Evolutionary conservation across 2,329 filamentous ascomycete genomes (phyloP).

Genomic region (Aspergillus uvarum): DNA sequence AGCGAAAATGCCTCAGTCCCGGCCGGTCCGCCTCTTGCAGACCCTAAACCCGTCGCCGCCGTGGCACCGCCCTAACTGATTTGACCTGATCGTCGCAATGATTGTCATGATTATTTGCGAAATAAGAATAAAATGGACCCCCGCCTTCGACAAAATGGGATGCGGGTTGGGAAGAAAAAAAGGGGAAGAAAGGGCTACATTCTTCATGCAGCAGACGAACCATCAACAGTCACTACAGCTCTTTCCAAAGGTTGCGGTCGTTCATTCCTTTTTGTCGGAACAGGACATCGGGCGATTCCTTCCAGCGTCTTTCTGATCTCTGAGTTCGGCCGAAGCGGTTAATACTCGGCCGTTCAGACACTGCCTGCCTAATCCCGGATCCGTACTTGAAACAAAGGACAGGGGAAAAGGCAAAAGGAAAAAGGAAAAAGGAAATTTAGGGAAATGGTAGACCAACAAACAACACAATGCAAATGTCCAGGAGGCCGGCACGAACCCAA

Average conservation of each 20-base stretch:
- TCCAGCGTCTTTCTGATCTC: not conserved
- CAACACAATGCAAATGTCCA: not conserved
- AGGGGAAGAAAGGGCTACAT: not conserved
- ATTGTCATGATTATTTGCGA: no score
- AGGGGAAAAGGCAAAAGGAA: not conserved
- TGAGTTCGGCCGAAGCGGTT: conserved; percentile 8
- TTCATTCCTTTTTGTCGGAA: not conserved
- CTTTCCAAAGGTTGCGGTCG: not conserved
- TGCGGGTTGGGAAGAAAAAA: no score
- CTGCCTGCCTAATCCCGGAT: conserved; percentile 3
- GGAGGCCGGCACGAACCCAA: not conserved
- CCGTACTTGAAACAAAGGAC: not conserved
- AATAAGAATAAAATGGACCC: no score
- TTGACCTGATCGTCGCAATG: not conserved
- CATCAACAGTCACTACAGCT: not conserved
- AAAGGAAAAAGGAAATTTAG: not conserved
- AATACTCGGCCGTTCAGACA: conserved; percentile 5
- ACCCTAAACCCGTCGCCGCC: not conserved
- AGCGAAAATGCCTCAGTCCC: not conserved
- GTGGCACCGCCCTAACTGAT: not conserved
- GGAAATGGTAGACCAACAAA: no score
- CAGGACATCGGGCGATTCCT: conserved; percentile 1
- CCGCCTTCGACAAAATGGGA: no score
- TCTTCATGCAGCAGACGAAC: not conserved
- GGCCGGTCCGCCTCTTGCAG: not conserved